Evolutionary conservation across 164 flowering plant species (phyloP).

Genomic region (Amborella trichopoda): DNA sequence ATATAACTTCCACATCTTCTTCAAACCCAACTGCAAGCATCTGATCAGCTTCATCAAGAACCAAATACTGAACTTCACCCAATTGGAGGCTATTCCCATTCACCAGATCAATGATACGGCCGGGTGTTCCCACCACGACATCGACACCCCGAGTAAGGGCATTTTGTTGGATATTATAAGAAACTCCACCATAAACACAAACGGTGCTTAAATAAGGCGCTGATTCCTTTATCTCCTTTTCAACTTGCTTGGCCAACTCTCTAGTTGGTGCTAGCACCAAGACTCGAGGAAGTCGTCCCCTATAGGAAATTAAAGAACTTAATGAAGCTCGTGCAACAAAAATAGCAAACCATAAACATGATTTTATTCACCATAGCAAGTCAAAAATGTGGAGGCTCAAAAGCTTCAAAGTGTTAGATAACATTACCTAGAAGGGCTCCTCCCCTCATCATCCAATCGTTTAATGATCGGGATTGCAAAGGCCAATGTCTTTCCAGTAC

Average conservation of each 20-base stretch:
- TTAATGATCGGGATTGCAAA: slow-evolving; percentile 92
- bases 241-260: slow-evolving; percentile 96
- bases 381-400: too few species aligned
- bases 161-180: slow-evolving; percentile 65
- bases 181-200: slow-evolving; percentile 96
- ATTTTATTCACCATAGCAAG: background rate
- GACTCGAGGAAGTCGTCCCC: slow-evolving; percentile 76
- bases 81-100: slow-evolving; percentile 59
- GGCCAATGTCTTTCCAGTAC: slow-evolving; percentile 96
- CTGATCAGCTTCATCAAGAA: slow-evolving; percentile 98
- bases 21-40: slow-evolving; percentile 99
- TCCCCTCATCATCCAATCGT: slow-evolving; percentile 38
- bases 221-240: slow-evolving; percentile 86
- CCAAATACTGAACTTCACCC: slow-evolving; percentile 77
- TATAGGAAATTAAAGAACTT: slow-evolving; percentile 17
- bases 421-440: slow-evolving; percentile 35
- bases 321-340: too few species aligned
- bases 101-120: slow-evolving; percentile 81
- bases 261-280: slow-evolving; percentile 91
- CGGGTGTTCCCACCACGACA: slow-evolving; percentile 99
- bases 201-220: slow-evolving; percentile 88
- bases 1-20: slow-evolving; percentile 84
- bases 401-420: background rate
- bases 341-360: slow-evolving; percentile 5
- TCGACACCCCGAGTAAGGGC: slow-evolving; percentile 92